Conservation (phyloP, 352 stramenopile species). For the Phytophthora pseudosyringae region DNA sequence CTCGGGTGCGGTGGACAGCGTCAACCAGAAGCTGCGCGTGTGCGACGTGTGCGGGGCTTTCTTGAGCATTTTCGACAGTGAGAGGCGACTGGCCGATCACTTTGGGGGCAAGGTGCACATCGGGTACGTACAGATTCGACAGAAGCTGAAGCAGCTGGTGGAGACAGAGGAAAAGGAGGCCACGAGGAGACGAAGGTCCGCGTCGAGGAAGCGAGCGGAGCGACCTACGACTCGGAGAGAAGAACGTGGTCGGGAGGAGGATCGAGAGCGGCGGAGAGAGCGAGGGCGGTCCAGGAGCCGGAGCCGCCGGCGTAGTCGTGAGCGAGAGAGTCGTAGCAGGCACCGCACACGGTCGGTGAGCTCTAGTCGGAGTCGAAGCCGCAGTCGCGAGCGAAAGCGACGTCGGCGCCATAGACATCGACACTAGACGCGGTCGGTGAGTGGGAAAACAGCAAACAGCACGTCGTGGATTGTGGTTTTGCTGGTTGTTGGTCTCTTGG, state of each 20-base stretch:
- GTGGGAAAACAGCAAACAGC: neutral
- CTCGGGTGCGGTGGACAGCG: slow-evolving; percentile 26
- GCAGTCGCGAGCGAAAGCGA: slow-evolving; percentile 36
- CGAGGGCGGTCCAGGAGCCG: slow-evolving; percentile 34
- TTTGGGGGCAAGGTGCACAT: slow-evolving; percentile 93
- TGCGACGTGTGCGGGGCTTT: slow-evolving; percentile 93
- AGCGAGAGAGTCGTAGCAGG: slow-evolving; percentile 8
- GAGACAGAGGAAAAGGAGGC: slow-evolving; percentile 10
- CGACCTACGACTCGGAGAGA: slow-evolving; percentile 6
- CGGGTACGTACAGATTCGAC: slow-evolving; percentile 89
- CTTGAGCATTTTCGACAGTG: slow-evolving; percentile 93
- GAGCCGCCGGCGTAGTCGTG: slow-evolving; percentile 11
- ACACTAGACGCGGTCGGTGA: slow-evolving; percentile 20
- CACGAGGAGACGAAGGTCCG: slow-evolving; percentile 1
- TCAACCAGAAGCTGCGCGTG: slow-evolving; percentile 88
- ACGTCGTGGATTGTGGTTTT: no score
- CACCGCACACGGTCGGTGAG: slow-evolving; percentile 41
- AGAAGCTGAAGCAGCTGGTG: slow-evolving; percentile 82
- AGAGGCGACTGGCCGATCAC: slow-evolving; percentile 89
- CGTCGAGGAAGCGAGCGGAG: neutral
- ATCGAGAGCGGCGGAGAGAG: slow-evolving; percentile 15
- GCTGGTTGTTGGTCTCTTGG: no score
- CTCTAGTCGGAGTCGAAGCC: slow-evolving; percentile 39
- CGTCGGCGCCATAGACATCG: slow-evolving; percentile 52
- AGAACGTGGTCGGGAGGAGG: slow-evolving; percentile 1